Percentiles rank a stretch among this genome's conserved stretches.
Conservation (phyloP, 2,329 filamentous ascomycete species). For the Diaporthe vaccinii region DNA sequence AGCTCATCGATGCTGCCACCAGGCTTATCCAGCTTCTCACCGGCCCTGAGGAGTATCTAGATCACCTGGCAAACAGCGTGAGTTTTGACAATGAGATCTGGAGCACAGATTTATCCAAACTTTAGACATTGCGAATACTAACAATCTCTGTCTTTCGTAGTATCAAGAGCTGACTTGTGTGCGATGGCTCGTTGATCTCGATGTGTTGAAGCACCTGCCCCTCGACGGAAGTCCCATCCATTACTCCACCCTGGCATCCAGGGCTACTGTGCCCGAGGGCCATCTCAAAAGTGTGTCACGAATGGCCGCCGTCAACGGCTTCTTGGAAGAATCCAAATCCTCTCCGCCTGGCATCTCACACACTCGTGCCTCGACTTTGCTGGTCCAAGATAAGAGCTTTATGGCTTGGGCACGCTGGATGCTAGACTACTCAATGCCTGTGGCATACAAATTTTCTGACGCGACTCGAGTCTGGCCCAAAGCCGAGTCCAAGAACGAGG, state of each 20-base stretch:
- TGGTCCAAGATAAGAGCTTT: constrained; percentile 1
- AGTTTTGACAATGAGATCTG: neutral
- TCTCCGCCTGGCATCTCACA: constrained; percentile 7
- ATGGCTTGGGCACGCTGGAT: constrained; percentile 12
- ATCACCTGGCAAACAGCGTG: constrained; percentile 11
- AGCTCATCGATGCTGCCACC: constrained; percentile 9
- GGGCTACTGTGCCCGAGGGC: neutral
- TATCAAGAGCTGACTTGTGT: constrained; percentile 17
- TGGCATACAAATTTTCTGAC: constrained; percentile 5
- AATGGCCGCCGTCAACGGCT: neutral
- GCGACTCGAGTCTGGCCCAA: neutral
- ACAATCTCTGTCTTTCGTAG: neutral
- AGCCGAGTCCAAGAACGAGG: neutral
- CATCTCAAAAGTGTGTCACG: constrained; percentile 5
- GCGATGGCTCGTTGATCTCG: constrained; percentile 2
- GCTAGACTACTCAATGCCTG: constrained; percentile 11
- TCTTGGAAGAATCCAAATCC: constrained; percentile 15
- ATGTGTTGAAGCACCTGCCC: neutral
- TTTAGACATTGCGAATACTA: neutral
- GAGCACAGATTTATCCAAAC: neutral
- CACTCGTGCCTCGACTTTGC: neutral
- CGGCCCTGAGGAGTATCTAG: neutral
- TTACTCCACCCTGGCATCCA: neutral
- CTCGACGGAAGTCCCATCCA: constrained; percentile 1
- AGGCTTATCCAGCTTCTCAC: constrained; percentile 5